These are phyloP conservation scores for Neonectria ditissima DNA, from an alignment of 2,329 filamentous ascomycete species.

Conservation along the genomic window DNA sequence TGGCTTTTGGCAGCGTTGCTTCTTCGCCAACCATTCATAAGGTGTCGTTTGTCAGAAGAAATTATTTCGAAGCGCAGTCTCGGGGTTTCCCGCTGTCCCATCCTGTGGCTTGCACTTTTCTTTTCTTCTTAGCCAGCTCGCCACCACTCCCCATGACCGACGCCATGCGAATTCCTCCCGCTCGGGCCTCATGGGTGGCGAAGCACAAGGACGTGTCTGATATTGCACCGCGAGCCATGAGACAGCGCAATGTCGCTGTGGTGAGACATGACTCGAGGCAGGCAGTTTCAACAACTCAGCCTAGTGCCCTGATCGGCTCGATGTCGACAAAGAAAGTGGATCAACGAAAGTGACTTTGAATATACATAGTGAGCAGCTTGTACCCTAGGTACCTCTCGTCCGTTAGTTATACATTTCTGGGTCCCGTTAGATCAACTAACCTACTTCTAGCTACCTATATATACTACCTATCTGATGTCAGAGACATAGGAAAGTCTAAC, in stretches of 20 bases:
- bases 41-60: slow-evolving; percentile 8
- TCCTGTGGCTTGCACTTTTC: neutral
- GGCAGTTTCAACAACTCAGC: neutral
- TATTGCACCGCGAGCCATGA: neutral
- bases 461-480: too few species aligned
- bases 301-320: too few species aligned
- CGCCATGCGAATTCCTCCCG: neutral
- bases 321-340: too few species aligned
- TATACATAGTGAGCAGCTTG: too few species aligned
- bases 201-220: neutral
- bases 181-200: neutral
- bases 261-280: neutral
- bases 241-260: neutral
- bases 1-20: slow-evolving; percentile 1
- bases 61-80: neutral
- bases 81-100: neutral
- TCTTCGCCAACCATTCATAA: neutral
- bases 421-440: too few species aligned
- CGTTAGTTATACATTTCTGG: too few species aligned
- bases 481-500: too few species aligned
- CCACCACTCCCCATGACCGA: neutral
- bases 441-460: too few species aligned
- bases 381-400: too few species aligned
- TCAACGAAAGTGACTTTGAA: too few species aligned
- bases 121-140: neutral